Base-by-base conservation (phyloP, 2,329 filamentous ascomycete genomes). In the Calonectria pauciramosa region DNA sequence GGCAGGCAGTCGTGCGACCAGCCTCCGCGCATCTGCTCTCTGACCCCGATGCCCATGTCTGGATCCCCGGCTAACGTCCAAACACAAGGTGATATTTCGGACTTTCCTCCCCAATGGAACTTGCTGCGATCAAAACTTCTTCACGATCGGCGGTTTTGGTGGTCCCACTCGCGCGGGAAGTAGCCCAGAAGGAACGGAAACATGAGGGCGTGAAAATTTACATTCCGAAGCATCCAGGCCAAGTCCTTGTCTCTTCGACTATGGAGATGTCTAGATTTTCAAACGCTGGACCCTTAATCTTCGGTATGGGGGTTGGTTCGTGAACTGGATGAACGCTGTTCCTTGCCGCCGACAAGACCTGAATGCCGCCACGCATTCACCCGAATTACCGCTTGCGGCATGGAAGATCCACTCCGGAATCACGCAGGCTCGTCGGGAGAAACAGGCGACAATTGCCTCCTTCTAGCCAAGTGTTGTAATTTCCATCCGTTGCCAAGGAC, bases 1-100 rank as follows among this genome's bases (percentile, higher is more conserved):
- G 52, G 63, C 59, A 18, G 28, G 49, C 49, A 38, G 49, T 73
- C 56, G 65, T n/a, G 71, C 60, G 71, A 65, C 66, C 36, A 69
- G 38, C 56, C 56, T 69, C 66, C 56, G 16, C 10, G 26, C 16
- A 32, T 32, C 30, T 8, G 4, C 64, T 47, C 44, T 60, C 34
- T 63, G 41, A 30, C 52, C 41, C 30, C 56, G 26, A 56, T 66
- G 47, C 23, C 59, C 68, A 65, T 65, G 59, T 65, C 44, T 56
- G 36, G 26, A 34, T 56, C 28, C 36, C 16, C 34, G 16, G 56
- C 23, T 11, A 47, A 23, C 6, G 47, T 26, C 20, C 26, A 66
- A 54, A 32, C 36, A 11, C 36, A 54, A 51, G 68, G 68, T 49
- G 59, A 54, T 65, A 51, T n/a, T 36, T 71, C 59, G 68, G 68